phyloP scores from a whole-genome alignment of 179 eudicot species.

The Drosera spatulata region DNA sequence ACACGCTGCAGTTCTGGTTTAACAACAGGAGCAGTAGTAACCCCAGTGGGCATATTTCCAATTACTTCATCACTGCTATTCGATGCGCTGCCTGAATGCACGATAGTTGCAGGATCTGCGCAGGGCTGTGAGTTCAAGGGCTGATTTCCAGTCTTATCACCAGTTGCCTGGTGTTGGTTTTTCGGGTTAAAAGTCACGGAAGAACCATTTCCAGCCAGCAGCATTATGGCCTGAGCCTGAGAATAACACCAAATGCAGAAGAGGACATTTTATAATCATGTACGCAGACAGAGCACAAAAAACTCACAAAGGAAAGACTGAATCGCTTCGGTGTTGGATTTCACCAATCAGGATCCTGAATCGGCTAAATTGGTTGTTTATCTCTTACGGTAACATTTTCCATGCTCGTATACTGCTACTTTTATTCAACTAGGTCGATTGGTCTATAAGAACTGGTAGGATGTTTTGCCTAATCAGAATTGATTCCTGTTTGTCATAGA shows the following conservation, averaged over 20 bases:
- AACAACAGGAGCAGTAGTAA: constrained; percentile 6
- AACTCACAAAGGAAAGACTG: too few species aligned
- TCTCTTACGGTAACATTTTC: too few species aligned
- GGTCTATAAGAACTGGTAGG: too few species aligned
- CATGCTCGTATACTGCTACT: too few species aligned
- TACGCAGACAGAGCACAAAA: too few species aligned
- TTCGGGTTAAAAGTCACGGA: constrained; percentile 14
- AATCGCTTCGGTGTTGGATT: too few species aligned
- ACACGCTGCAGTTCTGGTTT: constrained; percentile 14
- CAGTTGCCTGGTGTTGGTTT: constrained; percentile 22
- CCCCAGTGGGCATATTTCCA: constrained; percentile 13
- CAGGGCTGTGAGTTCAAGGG: constrained; percentile 12
- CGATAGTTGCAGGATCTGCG: constrained; percentile 21
- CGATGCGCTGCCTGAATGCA: constrained; percentile 17
- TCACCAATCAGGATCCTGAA: too few species aligned
- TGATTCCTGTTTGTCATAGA: too few species aligned
- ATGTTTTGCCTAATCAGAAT: too few species aligned
- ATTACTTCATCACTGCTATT: constrained; percentile 17
- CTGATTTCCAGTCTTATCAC: constrained; percentile 12
- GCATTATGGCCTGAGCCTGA: constrained; percentile 59
- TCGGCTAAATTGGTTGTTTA: too few species aligned
- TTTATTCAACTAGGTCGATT: too few species aligned
- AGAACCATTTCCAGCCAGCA: constrained; percentile 39
- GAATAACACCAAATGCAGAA: neutral
- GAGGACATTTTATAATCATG: too few species aligned